phyloP scores from a whole-genome alignment of 805 yeast species.

The Candida morakotiae region DNA sequence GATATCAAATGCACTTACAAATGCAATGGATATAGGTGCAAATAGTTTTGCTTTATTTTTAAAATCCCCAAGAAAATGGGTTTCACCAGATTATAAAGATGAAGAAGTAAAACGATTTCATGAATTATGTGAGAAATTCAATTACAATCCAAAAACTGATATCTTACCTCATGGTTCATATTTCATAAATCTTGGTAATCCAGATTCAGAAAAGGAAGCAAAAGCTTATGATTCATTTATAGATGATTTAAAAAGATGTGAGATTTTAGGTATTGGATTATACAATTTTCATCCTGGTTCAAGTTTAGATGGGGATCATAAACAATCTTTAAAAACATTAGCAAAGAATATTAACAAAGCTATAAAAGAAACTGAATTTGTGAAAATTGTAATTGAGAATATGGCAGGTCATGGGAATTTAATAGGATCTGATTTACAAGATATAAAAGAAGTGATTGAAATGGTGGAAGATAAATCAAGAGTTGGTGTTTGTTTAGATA shows the following conservation, averaged over 20 bases:
- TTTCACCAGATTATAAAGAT: constrained; percentile 66
- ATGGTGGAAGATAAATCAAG: constrained; percentile 75
- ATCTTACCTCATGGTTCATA: constrained; percentile 94
- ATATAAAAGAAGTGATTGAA: constrained; percentile 69
- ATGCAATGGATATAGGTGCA: constrained; percentile 50
- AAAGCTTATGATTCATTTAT: constrained; percentile 74
- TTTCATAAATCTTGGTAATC: constrained; percentile 88
- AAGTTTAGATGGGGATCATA: constrained; percentile 63
- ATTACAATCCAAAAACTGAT: constrained; percentile 73
- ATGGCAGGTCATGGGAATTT: constrained; percentile 97
- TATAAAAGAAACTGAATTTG: constrained; percentile 66
- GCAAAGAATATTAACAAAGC: constrained; percentile 82
- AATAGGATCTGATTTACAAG: constrained; percentile 78
- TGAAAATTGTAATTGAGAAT: constrained; percentile 86
- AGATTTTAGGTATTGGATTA: constrained; percentile 73
- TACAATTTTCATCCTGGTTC: constrained; percentile 96
- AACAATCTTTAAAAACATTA: constrained; percentile 58
- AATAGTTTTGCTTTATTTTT: constrained; percentile 88
- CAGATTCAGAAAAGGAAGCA: constrained; percentile 72
- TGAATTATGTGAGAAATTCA: constrained; percentile 54
- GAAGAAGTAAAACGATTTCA: constrained; percentile 68
- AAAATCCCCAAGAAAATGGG: constrained; percentile 90
- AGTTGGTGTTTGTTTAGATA: constrained; percentile 95
- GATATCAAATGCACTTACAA: constrained; percentile 60
- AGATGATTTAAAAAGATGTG: constrained; percentile 88